Conservation (phyloP, 306 rosid genomes). For the Vachellia pachyceras region DNA sequence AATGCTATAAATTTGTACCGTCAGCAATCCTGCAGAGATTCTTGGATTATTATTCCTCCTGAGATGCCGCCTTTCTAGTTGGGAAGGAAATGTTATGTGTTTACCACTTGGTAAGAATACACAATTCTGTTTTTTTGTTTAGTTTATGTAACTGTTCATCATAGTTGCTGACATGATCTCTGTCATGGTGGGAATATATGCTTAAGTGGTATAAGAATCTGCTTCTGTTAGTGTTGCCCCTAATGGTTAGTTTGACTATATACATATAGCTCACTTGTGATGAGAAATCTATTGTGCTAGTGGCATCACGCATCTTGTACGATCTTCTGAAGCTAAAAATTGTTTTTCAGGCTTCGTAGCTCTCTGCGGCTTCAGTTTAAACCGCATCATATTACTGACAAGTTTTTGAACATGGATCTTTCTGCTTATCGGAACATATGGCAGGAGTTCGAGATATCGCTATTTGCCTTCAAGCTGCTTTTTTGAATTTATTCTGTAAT, state of each 20-base stretch:
- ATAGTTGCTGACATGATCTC: conserved; percentile 56
- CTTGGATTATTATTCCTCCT: conserved; percentile 95
- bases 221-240: conserved; percentile 56
- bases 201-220: conserved; percentile 58
- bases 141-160: conserved; percentile 41
- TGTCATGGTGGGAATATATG: conserved; percentile 65
- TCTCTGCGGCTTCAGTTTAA: conserved; percentile 98
- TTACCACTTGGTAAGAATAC: conserved; percentile 58
- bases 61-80: conserved; percentile 96
- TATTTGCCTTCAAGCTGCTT: conserved; percentile 11
- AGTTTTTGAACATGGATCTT: conserved; percentile 82
- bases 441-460: conserved; percentile 84
- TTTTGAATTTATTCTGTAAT: conserved; percentile 28
- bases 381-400: conserved; percentile 93
- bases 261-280: conserved; percentile 40
- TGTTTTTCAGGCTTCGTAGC: conserved; percentile 84
- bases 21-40: conserved; percentile 91
- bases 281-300: conserved; percentile 39
- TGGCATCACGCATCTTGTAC: conserved; percentile 20
- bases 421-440: conserved; percentile 70
- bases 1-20: conserved; percentile 81
- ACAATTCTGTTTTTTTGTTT: conserved; percentile 46
- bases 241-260: conserved; percentile 76
- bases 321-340: conserved; percentile 29
- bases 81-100: conserved; percentile 82